Evolutionary conservation across 768 basidiomycete genomes (phyloP), one percentile per base, ranked within the genome.

Genomic region (Lyophyllum shimeji): DNA sequence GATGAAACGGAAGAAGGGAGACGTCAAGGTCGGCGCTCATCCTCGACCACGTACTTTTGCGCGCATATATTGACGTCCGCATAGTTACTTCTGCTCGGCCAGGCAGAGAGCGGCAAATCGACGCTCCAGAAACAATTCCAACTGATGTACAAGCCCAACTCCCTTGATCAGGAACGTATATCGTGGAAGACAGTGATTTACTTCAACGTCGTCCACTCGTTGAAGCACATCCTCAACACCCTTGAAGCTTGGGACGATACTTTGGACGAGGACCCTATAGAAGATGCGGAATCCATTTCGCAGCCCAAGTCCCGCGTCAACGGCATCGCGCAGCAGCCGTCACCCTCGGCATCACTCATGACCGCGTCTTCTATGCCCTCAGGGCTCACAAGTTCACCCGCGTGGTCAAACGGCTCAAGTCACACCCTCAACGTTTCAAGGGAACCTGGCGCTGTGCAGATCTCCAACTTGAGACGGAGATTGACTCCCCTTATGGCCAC

Each of bases 71-170:
- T 74, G 54, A 75, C 60, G 27, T 18, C 59, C 49, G 46, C 40
- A 47, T 62, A 90, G 86, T 71, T 90, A 42, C 71, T 90, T n/a
- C 77, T 91, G 53, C 79, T 90, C 39, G 89, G 89, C 37, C 88
- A 90, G 64, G 87, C 88, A 37, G 88, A 90, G 74, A 89, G 85
- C 46, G 87, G 87, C 62, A 89, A 90, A 66, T 85, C 85, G 29
- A 89, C 87, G 3, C 78, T 90, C 46, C 86, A 87, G 70, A 89
- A 89, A 66, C 88, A 88, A 65, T 89, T 87, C 62, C 88, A 90
- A 68, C 81, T 91, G 62, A 88, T 90, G 83, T 90, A 90, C 70
- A 84, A 81, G 56, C 90, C 87, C 8, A 80, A 78, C 57, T 83
- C 85, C 40, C 72, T 89, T 40, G 86, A 89, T 56, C 77, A 78